These are phyloP conservation scores for Lasiodiplodia citricola DNA, from an alignment of 2,329 filamentous ascomycete species.

Conservation along the genomic window DNA sequence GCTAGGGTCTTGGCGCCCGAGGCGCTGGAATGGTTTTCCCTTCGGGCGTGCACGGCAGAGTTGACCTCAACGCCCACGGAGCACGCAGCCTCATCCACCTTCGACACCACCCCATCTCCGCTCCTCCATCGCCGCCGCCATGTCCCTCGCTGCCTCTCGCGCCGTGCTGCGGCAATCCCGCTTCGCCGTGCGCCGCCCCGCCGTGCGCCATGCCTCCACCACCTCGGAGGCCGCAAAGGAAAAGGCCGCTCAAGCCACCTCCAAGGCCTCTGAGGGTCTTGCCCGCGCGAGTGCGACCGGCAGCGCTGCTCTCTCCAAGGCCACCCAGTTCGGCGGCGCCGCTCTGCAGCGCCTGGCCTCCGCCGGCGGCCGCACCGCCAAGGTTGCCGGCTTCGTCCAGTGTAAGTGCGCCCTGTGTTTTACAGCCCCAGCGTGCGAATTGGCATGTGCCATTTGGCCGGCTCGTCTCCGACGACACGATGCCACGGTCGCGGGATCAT, in stretches of 20 bases:
- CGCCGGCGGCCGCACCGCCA: conserved; percentile 83
- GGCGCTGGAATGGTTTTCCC: conserved; percentile 21
- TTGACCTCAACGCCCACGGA: conserved; percentile 21
- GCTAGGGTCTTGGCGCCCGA: conserved; percentile 23
- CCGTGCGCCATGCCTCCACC: conserved; percentile 56
- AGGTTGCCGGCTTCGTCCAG: conserved; percentile 79
- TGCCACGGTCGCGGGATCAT: not conserved
- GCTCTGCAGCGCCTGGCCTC: conserved; percentile 70
- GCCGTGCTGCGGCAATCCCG: conserved; percentile 52
- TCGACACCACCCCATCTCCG: conserved; percentile 30
- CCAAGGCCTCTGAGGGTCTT: conserved; percentile 81
- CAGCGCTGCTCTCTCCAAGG: conserved; percentile 75
- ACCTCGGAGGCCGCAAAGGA: conserved; percentile 57
- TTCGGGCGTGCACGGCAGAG: conserved; percentile 26
- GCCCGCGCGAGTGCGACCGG: conserved; percentile 81
- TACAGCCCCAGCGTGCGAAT: conserved; percentile 2
- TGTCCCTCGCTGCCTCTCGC: conserved; percentile 55
- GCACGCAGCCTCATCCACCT: conserved; percentile 25
- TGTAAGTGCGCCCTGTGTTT: conserved; percentile 64
- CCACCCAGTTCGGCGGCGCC: conserved; percentile 54
- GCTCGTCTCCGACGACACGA: not conserved
- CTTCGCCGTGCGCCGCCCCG: conserved; percentile 49
- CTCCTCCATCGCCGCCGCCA: conserved; percentile 40
- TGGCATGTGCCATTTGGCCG: not conserved
- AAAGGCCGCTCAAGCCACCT: conserved; percentile 45